phyloP scores from a whole-genome alignment of 2,329 filamentous ascomycete species.

The Fusarium sp. region DNA sequence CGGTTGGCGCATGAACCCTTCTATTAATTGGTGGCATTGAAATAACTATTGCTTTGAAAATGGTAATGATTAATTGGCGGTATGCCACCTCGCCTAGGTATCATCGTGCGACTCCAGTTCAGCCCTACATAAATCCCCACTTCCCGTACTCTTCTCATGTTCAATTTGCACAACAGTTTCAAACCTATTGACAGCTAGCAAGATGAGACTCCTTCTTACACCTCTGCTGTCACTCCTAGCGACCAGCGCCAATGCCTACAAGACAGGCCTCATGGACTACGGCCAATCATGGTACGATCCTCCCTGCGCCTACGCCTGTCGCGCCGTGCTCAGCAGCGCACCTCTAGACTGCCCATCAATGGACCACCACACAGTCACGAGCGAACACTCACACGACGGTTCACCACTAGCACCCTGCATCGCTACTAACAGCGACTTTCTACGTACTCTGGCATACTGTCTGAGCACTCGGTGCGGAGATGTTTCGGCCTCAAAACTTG shows the following conservation, averaged over 20 bases:
- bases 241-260: background rate
- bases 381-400: background rate
- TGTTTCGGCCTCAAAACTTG: fast-evolving
- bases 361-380: fast-evolving
- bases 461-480: background rate
- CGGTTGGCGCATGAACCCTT: background rate
- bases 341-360: background rate
- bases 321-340: background rate
- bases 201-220: background rate
- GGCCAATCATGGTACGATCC: background rate
- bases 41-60: background rate
- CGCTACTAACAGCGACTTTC: background rate
- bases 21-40: no score
- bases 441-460: background rate
- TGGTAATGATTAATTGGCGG: background rate
- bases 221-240: background rate
- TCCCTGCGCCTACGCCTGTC: background rate
- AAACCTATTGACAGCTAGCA: fast-evolving
- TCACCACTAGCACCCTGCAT: background rate
- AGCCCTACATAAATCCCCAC: background rate
- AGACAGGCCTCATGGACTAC: background rate
- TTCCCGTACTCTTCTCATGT: fast-evolving
- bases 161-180: fast-evolving
- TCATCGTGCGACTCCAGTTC: background rate
- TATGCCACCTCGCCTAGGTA: background rate